phyloP scores from a whole-genome alignment of 164 flowering plant species.

The Piper longum region DNA sequence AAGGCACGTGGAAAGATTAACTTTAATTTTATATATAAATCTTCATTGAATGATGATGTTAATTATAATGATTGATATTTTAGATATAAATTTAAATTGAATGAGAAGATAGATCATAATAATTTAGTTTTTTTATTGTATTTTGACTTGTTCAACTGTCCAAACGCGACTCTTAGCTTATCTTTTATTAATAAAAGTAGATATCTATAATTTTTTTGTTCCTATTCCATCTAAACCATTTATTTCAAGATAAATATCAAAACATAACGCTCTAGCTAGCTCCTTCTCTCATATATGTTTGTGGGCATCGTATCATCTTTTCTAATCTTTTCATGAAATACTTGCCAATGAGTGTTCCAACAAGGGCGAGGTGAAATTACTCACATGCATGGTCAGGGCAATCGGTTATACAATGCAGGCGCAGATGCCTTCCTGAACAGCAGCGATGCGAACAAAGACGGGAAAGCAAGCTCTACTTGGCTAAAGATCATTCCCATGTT shows the following conservation, averaged over 20 bases:
- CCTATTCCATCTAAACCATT: background rate
- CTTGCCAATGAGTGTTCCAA: background rate
- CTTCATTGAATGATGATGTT: no score
- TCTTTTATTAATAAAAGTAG: no score
- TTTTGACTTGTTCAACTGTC: no score
- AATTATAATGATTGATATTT: no score
- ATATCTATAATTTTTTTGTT: background rate
- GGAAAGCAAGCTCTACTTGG: background rate
- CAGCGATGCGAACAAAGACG: background rate
- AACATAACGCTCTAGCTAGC: background rate
- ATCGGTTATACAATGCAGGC: background rate
- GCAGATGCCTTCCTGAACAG: no score
- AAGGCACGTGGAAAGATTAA: no score
- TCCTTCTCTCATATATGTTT: background rate
- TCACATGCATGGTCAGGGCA: background rate
- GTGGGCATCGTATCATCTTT: background rate
- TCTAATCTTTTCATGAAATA: background rate
- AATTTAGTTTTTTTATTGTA: no score
- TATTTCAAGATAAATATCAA: background rate
- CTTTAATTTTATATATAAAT: no score
- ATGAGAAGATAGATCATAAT: no score
- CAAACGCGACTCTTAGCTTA: no score
- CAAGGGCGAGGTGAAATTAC: background rate
- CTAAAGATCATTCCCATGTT: background rate
- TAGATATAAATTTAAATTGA: no score